These are phyloP conservation scores for Coemansia sp. DNA, from an alignment of 192 early-diverging fungal species.

Conservation along the genomic window DNA sequence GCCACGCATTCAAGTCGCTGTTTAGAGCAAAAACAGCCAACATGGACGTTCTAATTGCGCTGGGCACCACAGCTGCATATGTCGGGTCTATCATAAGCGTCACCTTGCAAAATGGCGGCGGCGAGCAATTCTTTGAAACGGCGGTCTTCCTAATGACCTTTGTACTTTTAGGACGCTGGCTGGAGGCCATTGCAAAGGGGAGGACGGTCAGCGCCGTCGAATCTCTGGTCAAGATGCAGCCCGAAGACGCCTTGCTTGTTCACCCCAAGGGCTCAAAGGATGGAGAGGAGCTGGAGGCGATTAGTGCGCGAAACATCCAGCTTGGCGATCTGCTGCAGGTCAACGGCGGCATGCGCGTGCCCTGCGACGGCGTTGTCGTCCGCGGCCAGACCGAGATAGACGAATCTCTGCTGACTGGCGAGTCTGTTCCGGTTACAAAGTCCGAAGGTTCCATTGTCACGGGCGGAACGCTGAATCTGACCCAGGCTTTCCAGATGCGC, in stretches of 20 bases:
- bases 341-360: conserved; percentile 66
- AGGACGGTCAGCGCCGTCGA: conserved; percentile 75
- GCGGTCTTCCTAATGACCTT: conserved; percentile 88
- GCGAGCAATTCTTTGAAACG: conserved; percentile 94
- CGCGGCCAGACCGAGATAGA: conserved; percentile 62
- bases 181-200: conserved; percentile 93
- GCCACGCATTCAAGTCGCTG: conserved; percentile 75
- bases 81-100: conserved; percentile 73
- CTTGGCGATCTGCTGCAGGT: conserved; percentile 52
- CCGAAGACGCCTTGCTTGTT: conserved; percentile 45
- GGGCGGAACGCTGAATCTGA: conserved; percentile 90
- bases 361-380: conserved; percentile 55
- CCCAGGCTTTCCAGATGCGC: conserved; percentile 75
- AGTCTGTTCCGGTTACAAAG: conserved; percentile 83
- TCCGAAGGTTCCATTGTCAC: conserved; percentile 67
- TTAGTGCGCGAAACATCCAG: conserved; percentile 43
- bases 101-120: conserved; percentile 43
- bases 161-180: conserved; percentile 85
- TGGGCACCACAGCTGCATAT: conserved; percentile 87
- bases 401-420: conserved; percentile 94
- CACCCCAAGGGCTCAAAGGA: conserved; percentile 1
- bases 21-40: conserved; percentile 75
- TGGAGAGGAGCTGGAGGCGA: conserved; percentile 24
- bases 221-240: conserved; percentile 66
- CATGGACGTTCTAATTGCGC: conserved; percentile 91